These are phyloP conservation scores for Mariannaea elegans DNA, from an alignment of 2,329 filamentous ascomycete genomes.

Conservation along the genomic window DNA sequence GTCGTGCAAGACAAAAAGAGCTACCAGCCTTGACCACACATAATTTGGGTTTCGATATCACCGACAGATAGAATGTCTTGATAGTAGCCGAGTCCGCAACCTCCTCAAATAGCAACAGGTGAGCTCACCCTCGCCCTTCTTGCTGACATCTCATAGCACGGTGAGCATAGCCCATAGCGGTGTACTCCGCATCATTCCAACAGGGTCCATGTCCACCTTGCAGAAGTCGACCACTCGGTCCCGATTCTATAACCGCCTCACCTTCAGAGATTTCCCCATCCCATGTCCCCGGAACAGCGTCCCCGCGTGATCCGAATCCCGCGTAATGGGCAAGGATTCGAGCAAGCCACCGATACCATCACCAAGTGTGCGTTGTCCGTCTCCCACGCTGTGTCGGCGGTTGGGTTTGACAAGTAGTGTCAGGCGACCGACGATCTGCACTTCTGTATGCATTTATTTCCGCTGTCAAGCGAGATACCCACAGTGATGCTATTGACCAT, in stretches of 20 bases:
- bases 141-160: neutral
- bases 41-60: no score
- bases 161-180: no score
- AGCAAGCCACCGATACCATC: no score
- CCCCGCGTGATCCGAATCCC: neutral
- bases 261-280: neutral
- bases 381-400: slow-evolving; percentile 1
- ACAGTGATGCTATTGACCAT: slow-evolving; percentile 7
- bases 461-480: slow-evolving; percentile 7
- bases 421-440: slow-evolving; percentile 27
- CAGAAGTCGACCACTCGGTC: neutral
- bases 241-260: neutral
- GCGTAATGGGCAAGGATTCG: neutral
- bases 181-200: neutral
- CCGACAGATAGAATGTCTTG: no score
- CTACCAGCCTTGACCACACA: no score
- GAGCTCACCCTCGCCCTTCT: no score
- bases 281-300: neutral
- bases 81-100: no score
- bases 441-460: neutral
- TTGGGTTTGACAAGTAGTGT: slow-evolving; percentile 3
- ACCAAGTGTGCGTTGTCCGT: neutral
- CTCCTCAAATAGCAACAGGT: no score
- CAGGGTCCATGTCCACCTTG: neutral
- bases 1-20: no score